phyloP scores from a whole-genome alignment of 2,329 filamentous ascomycete genomes.

The Cercospora citrullina region DNA sequence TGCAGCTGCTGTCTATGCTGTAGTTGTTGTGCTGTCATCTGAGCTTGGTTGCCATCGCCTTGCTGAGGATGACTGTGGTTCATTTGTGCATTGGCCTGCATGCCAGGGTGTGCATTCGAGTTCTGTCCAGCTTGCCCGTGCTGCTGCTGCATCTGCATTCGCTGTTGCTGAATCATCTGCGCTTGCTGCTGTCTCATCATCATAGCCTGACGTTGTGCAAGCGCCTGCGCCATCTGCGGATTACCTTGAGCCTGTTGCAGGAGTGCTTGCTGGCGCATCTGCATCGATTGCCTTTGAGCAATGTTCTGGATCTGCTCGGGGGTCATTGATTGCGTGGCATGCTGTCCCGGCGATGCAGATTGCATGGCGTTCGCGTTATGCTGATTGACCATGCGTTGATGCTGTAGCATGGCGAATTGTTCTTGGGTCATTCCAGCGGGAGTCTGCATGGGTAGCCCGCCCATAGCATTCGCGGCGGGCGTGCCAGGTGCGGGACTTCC shows the following conservation, averaged over 20 bases:
- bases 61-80: conserved; percentile 30
- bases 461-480: conserved; percentile 27
- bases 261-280: conserved; percentile 32
- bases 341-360: conserved; percentile 23
- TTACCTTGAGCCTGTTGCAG: conserved; percentile 27
- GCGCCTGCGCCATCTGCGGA: conserved; percentile 29
- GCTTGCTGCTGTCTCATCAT: conserved; percentile 32
- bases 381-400: conserved; percentile 38
- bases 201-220: conserved; percentile 25
- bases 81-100: conserved; percentile 27
- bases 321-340: conserved; percentile 29
- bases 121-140: conserved; percentile 23
- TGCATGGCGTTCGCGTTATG: conserved; percentile 22
- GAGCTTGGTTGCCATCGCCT: conserved; percentile 28
- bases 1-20: conserved; percentile 26
- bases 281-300: conserved; percentile 38
- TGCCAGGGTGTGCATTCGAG: conserved; percentile 23
- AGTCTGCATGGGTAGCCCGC: conserved; percentile 35
- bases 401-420: conserved; percentile 37
- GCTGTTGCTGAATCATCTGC: conserved; percentile 17
- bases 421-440: conserved; percentile 35
- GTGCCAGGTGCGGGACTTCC: conserved; percentile 38
- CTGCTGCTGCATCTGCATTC: conserved; percentile 21
- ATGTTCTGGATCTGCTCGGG: conserved; percentile 40
- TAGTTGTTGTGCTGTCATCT: conserved; percentile 26